Conservation (phyloP, 768 basidiomycete genomes). For the Porpolomopsis calyptriformis region DNA sequence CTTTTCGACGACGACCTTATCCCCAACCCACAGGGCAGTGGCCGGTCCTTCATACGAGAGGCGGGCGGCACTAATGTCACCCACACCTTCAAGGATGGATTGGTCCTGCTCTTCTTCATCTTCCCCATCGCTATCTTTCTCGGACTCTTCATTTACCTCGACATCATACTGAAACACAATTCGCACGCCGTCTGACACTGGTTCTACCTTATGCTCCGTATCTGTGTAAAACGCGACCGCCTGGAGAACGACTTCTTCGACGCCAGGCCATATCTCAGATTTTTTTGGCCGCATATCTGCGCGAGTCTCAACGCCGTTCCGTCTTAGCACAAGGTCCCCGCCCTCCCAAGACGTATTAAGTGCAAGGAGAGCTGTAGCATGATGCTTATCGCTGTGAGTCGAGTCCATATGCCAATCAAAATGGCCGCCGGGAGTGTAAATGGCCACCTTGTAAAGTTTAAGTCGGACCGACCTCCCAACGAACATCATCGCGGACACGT, state of each 20-base stretch:
- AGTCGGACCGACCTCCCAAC: slow-evolving; percentile 2
- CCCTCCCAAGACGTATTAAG: slow-evolving; percentile 14
- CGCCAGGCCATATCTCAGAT: background rate
- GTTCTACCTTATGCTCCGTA: slow-evolving; percentile 14
- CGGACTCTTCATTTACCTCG: background rate
- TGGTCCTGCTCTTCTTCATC: background rate
- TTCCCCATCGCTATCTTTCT: background rate
- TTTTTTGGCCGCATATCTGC: slow-evolving; percentile 6
- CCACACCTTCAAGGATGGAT: background rate
- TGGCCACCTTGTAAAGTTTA: slow-evolving; percentile 12
- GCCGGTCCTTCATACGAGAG: background rate
- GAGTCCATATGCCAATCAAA: slow-evolving; percentile 16
- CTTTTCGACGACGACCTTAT: background rate
- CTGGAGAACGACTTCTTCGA: background rate
- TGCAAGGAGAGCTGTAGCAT: slow-evolving; percentile 12
- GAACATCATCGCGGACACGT: slow-evolving; percentile 2
- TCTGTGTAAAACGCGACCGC: slow-evolving; percentile 14
- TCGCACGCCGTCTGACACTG: slow-evolving; percentile 10
- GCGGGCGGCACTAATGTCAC: background rate
- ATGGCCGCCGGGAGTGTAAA: slow-evolving; percentile 13
- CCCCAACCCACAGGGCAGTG: background rate
- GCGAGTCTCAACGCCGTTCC: slow-evolving; percentile 7
- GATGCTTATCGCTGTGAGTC: slow-evolving; percentile 14
- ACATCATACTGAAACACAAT: slow-evolving; percentile 14
- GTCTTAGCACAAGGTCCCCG: slow-evolving; percentile 11